Evolutionary conservation across 2,329 filamentous ascomycete species (phyloP), one percentile per base, ranked within the genome.

Genomic region (Penicillium concentricum): DNA sequence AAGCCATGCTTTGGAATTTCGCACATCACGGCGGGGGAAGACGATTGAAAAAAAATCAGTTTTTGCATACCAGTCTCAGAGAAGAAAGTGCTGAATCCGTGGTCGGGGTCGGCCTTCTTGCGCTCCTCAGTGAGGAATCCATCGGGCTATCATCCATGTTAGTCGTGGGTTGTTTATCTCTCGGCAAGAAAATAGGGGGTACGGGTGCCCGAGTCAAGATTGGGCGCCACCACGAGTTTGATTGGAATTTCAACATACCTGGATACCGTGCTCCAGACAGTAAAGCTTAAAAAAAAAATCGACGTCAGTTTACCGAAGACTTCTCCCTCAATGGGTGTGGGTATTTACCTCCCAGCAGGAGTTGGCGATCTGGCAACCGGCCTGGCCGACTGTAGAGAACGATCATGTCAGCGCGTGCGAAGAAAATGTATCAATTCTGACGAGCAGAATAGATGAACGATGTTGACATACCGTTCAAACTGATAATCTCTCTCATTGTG

Each of bases 31-130:
- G 56, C 39, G 55, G 54, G 56, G 62, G 39, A 28, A n/a, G 35
- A 59, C 32, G 60, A 49, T 37, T 35, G 30, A 54, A 50, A 57
- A 56, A 72, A 57, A 73, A 65, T 65, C 37, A 47, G 37, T 24
- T 54, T 43, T 72, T 61, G 67, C 82, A 69, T 90, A 97, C 94
- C 93, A 74, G 94, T 97, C 86, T 99, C 94, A 69, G 93, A 97
- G 86, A 99, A 99, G 87, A 99, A 99, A 73, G 94, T 99, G 85
- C 92, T 97, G 87, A 99, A 99, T 67, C 94, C 94, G 75, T 97
- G 90, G 78, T 97, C 94, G 64, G 92, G 90, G 65, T 96, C 90
- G 75, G 87, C 87, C 70, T 86, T 87, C 85, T 97, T 97, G 81
- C 92, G 92, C 85, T 97, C 93, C 76, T 97, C 93, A 67, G 92